Base-by-base conservation (phyloP, 108 stramenopile genomes). In the Discostella stelligeroides region DNA sequence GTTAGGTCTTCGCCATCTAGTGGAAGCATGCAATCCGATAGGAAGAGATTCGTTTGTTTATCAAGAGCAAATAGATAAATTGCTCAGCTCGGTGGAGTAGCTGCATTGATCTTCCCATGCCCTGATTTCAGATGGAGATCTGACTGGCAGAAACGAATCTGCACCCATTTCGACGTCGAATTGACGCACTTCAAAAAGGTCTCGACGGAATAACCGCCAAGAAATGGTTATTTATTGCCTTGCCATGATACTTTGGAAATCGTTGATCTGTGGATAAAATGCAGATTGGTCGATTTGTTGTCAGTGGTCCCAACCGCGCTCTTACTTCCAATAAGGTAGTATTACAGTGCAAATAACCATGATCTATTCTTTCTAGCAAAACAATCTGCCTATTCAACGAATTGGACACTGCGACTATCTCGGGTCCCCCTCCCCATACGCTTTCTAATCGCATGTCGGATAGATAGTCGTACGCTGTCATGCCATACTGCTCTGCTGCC, bases 401-500 rank as follows among this genome's bases (percentile, higher is more conserved):
- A 75, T 97, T 96, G 68, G 84, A 82, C 24, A 98, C 70, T n/a
- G 96, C 95, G 8, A 97, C 94, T 64, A 98, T 92, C 70, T 98
- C 97, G 5, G 95, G 96, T 8, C 96, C 96, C 50, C 97, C 97
- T 54, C 97, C 97, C 97, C 97, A 98, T 40, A 87, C 86, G 37
- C 75, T 82, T 10, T 95, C 90, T 66, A 91, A 70, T 51, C 82
- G 67, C 92, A 98, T 96, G 30, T 67, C 54, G 14, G 68, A 64
- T 61, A 94, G 88, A 76, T 97, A 97, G 60, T 89, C 87, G 5
- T 86, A 70, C 12, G 68, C 49, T 29, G 84, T 84, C 40, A 92
- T 70, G 34, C 85, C 88, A 73, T 94, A 95, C 67, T 83, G 76
- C 2, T 68, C 63, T 21, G 92, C 94, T 5, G 93, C 93, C 0